Evolutionary conservation across 129 eudicot species (phyloP), one percentile per base, ranked within the genome.

Genomic region (Lactuca saligna): DNA sequence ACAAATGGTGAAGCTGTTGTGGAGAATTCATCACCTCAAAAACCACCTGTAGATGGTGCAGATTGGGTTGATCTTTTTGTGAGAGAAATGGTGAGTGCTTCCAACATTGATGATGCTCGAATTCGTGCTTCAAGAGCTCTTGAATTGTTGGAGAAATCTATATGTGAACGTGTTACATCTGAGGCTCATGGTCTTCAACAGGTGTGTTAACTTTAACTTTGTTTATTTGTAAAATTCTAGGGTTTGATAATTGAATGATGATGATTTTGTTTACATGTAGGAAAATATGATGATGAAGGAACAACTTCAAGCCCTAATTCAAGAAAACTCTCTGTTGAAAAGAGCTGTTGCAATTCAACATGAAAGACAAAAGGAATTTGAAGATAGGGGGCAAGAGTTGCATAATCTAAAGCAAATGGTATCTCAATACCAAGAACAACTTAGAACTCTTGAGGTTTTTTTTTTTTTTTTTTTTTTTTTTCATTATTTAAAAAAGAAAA

Each of bases 261-360:
- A 25, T 25, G 29, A 25, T 11, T 42, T 75, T 65, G 17, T 73
- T 41, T 68, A 66, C 32, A 15, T 72, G 63, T 70, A 93, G 98
- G 97, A 89, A 65, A 86, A 86, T 75, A 31, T 72, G 32, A 58
- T 80, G 75, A 84, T 93, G 71, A 93, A 89, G 82, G 95, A 89
- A 72, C 98, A 93, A 63, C 79, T 89, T 3, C 88, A 93, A 74
- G 86, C 85, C 7, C 68, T 89, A 55, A 66, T 89, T 41, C 98
- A 93, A 69, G 98, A 93, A 71, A 93, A 93, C 61, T 62, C 80
- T 16, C 61, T 93, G 31, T 75, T 93, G 74, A 93, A 93, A 63
- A 87, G 98, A 64, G 98, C 98, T 2, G 98, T 93, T 79, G 80
- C 95, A 32, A 86, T 93, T 61, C 98, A 93, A 44, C 98, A 93